Conservation (phyloP, 345 rosid genomes). For the Citropsis articulata region DNA sequence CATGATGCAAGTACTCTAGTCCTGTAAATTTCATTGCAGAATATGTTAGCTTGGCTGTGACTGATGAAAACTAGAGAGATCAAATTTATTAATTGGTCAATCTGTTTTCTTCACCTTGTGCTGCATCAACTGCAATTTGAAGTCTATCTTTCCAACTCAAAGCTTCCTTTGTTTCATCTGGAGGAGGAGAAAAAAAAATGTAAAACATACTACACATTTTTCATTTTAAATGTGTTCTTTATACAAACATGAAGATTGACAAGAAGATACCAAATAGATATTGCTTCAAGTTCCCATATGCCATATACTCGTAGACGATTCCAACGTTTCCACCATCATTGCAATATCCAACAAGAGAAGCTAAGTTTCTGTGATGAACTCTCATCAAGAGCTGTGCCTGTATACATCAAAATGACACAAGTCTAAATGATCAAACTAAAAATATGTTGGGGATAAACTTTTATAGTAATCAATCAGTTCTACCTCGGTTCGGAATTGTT, state of each 20-base stretch:
- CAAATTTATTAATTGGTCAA: background rate
- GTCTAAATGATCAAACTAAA: background rate
- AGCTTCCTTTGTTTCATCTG: slow-evolving; percentile 7
- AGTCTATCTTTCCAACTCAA: slow-evolving; percentile 35
- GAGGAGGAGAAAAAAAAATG: background rate
- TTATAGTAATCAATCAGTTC: background rate
- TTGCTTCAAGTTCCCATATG: slow-evolving; percentile 22
- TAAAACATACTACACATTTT: background rate
- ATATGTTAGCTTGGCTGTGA: background rate
- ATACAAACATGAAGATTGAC: background rate
- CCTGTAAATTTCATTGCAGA: slow-evolving; percentile 13
- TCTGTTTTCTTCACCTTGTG: slow-evolving; percentile 25
- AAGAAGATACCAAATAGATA: slow-evolving; percentile 21
- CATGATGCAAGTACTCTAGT: slow-evolving; percentile 28
- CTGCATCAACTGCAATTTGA: slow-evolving; percentile 37
- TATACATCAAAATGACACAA: background rate
- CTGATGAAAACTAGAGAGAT: background rate
- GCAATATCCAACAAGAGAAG: slow-evolving; percentile 39
- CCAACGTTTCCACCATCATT: slow-evolving; percentile 26
- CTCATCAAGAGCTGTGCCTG: slow-evolving; percentile 39
- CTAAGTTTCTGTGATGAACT: slow-evolving; percentile 44
- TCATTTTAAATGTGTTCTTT: background rate
- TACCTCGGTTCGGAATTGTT: slow-evolving; percentile 32
- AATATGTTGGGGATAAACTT: background rate
- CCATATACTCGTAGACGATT: slow-evolving; percentile 42